phyloP scores from a whole-genome alignment of 257 asterid species.

The Jaltomata sinuosa region DNA sequence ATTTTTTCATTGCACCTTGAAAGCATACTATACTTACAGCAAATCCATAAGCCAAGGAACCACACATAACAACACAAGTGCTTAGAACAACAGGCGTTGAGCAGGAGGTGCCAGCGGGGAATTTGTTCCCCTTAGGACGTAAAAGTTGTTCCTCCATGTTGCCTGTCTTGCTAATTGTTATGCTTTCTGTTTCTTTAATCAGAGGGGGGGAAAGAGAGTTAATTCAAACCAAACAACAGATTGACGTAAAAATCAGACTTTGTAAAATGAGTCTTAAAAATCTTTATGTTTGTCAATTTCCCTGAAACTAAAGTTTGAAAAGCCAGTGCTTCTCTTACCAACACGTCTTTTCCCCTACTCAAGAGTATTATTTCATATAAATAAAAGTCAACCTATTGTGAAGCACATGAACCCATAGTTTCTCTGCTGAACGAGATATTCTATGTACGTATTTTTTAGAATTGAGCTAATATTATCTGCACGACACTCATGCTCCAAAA shows the following conservation, averaged over 20 bases:
- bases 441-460: too few relatives aligned
- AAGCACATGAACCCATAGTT: too few relatives aligned
- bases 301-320: too few relatives aligned
- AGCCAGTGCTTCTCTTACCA: too few relatives aligned
- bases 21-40: constrained; percentile 11
- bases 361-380: not conserved
- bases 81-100: not conserved
- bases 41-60: constrained; percentile 14
- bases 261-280: too few relatives aligned
- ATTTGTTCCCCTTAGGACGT: not conserved
- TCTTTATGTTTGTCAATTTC: too few relatives aligned
- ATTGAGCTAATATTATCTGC: too few relatives aligned
- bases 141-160: not conserved
- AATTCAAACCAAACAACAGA: not conserved
- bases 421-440: too few relatives aligned
- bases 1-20: not conserved
- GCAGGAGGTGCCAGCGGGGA: not conserved
- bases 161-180: not conserved
- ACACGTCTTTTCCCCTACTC: not conserved
- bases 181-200: not conserved
- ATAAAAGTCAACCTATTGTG: too few relatives aligned
- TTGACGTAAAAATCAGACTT: not conserved
- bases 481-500: too few relatives aligned
- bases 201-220: not conserved
- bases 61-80: constrained; percentile 9